Evolutionary conservation across 2,329 filamentous ascomycete genomes (phyloP).

Genomic region (Phialophora tarda): DNA sequence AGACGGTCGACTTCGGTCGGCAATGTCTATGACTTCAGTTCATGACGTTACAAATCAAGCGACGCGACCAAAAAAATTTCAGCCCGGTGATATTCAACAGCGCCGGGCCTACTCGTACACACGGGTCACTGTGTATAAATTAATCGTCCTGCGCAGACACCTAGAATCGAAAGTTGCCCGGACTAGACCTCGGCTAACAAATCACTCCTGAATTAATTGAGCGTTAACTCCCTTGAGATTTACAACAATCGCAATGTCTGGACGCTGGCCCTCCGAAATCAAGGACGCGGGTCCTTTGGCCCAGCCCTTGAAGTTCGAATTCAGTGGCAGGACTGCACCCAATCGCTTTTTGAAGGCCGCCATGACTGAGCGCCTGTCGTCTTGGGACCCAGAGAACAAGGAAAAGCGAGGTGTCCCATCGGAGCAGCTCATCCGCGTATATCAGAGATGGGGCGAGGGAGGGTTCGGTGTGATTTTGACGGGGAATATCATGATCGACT

Average conservation of each 20-base stretch:
- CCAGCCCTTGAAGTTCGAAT: slow-evolving; percentile 56
- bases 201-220: not conserved
- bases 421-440: slow-evolving; percentile 61
- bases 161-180: not conserved
- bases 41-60: slow-evolving; percentile 1
- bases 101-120: not conserved
- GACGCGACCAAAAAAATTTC: not conserved
- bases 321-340: slow-evolving; percentile 61
- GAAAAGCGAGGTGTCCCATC: slow-evolving; percentile 61
- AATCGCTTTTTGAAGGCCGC: slow-evolving; percentile 72
- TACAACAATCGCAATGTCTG: slow-evolving; percentile 3
- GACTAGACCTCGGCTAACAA: not conserved
- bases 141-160: no score
- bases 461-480: slow-evolving; percentile 63
- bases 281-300: slow-evolving; percentile 50
- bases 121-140: not conserved
- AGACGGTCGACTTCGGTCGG: not conserved
- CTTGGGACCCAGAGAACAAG: slow-evolving; percentile 62
- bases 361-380: slow-evolving; percentile 69
- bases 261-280: slow-evolving; percentile 26
- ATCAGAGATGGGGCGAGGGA: slow-evolving; percentile 66
- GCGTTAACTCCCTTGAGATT: not conserved
- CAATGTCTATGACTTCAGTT: not conserved
- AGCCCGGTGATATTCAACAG: not conserved
- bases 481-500: slow-evolving; percentile 69